phyloP scores from a whole-genome alignment of 1,284 basidiomycete genomes.

The Tranzscheliella williamsii region DNA sequence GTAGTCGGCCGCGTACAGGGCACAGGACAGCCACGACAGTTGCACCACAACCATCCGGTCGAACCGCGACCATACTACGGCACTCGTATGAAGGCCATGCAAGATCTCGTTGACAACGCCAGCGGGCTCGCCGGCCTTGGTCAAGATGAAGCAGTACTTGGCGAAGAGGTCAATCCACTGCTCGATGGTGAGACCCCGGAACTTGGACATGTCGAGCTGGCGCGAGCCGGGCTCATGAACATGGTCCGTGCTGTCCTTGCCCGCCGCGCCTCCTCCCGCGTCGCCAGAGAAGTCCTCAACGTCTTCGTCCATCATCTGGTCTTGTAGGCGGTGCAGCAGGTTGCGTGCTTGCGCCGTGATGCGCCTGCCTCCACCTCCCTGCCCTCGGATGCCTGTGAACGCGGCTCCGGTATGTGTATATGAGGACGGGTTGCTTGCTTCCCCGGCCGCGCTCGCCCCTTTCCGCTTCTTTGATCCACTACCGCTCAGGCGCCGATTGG shows the following conservation, averaged over 20 bases:
- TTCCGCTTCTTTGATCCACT: conserved; percentile 11
- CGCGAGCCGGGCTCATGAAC: conserved; percentile 42
- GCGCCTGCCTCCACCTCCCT: conserved; percentile 38
- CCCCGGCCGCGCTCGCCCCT: conserved; percentile 5
- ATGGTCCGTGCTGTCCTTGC: not conserved
- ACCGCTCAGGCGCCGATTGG: conserved; percentile 65
- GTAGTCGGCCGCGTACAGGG: conserved; percentile 48
- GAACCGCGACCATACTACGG: conserved; percentile 43
- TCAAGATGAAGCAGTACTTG: conserved; percentile 82
- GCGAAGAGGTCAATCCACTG: conserved; percentile 79
- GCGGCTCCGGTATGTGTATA: not conserved
- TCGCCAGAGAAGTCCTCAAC: conserved; percentile 59
- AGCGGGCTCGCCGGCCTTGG: conserved; percentile 67
- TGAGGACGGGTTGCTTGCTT: not conserved
- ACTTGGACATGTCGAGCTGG: conserved; percentile 60
- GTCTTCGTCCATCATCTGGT: conserved; percentile 69
- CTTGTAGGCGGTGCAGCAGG: conserved; percentile 74
- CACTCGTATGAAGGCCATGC: conserved; percentile 70
- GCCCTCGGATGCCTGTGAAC: conserved; percentile 12
- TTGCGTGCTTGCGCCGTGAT: conserved; percentile 72
- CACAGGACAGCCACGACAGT: conserved; percentile 50
- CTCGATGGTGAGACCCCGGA: conserved; percentile 80
- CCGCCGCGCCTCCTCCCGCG: conserved; percentile 48
- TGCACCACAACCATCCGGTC: conserved; percentile 44
- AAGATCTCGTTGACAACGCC: conserved; percentile 67